These are phyloP conservation scores for Kodamaea ohmeri DNA, from an alignment of 1,139 yeast species.

Conservation along the genomic window DNA sequence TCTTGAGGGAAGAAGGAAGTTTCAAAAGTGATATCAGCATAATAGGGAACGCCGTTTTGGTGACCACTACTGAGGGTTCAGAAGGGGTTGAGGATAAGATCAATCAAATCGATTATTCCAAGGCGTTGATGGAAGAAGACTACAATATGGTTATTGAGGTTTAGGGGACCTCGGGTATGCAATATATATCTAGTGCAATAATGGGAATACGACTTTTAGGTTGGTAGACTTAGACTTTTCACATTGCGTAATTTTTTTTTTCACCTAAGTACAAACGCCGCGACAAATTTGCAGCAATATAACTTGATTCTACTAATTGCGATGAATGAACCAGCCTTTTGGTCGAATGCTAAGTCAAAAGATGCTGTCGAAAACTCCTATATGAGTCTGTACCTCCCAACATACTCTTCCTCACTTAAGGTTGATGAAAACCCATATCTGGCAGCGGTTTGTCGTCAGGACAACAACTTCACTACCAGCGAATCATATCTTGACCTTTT, in stretches of 20 bases:
- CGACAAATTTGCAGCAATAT: neutral
- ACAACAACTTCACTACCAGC: neutral
- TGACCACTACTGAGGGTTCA: constrained; percentile 17
- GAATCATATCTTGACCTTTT: neutral
- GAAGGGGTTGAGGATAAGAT: constrained; percentile 11
- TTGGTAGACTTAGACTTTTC: neutral
- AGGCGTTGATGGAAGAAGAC: constrained; percentile 21
- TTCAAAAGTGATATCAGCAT: constrained; percentile 3
- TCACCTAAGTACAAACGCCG: neutral
- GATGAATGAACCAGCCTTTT: neutral
- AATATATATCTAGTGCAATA: neutral
- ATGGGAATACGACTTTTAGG: neutral
- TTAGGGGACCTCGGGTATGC: neutral
- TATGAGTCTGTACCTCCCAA: neutral
- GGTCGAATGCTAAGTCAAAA: neutral
- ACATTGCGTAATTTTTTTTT: neutral
- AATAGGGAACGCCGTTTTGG: constrained; percentile 28
- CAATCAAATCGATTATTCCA: constrained; percentile 21
- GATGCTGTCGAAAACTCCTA: neutral
- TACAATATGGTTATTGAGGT: constrained; percentile 12
- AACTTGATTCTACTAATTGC: neutral
- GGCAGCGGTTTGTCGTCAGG: neutral
- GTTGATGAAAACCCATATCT: neutral
- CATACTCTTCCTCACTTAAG: neutral
- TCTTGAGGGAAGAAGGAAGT: constrained; percentile 2